Evolutionary conservation across 805 yeast genomes (phyloP).

Genomic region (Lipomyces kockii): DNA sequence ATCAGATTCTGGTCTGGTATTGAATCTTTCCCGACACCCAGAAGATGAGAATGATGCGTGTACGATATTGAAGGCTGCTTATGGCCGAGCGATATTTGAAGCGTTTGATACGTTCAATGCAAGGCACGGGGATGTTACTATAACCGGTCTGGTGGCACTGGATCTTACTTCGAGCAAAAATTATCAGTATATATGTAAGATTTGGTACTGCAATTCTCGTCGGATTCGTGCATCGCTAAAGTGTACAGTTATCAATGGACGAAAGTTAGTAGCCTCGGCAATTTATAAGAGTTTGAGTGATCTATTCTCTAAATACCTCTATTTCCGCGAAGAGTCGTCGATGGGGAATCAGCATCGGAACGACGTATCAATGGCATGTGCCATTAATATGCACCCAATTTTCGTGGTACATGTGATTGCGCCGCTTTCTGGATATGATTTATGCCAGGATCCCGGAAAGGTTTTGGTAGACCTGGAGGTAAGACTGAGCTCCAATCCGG

Average conservation of each 20-base stretch:
- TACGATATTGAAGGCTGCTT: slow-evolving; percentile 8
- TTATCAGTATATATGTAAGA: slow-evolving; percentile 31
- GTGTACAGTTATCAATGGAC: slow-evolving; percentile 14
- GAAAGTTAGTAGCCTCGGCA: slow-evolving; percentile 7
- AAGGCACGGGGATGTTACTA: neutral
- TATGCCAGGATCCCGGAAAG: slow-evolving; percentile 36
- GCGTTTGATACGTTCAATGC: neutral
- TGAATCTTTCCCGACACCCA: neutral
- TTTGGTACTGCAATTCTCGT: neutral
- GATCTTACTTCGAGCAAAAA: slow-evolving; percentile 3
- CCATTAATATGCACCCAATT: slow-evolving; percentile 12
- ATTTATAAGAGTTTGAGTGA: slow-evolving; percentile 12
- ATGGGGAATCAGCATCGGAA: neutral
- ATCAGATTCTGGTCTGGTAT: neutral
- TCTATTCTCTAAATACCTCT: slow-evolving; percentile 6
- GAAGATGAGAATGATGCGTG: neutral
- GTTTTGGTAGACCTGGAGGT: slow-evolving; percentile 21
- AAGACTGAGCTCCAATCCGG: neutral
- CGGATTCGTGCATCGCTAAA: neutral
- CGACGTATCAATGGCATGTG: neutral
- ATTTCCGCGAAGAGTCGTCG: neutral
- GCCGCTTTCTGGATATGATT: slow-evolving; percentile 25
- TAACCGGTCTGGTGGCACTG: slow-evolving; percentile 14
- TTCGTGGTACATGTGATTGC: slow-evolving; percentile 22
- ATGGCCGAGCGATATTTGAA: slow-evolving; percentile 10